Percentiles rank a stretch among this genome's conserved stretches.
These are phyloP conservation scores for Seiridium unicorne DNA, from an alignment of 2,329 filamentous ascomycete genomes.

Conservation along the genomic window DNA sequence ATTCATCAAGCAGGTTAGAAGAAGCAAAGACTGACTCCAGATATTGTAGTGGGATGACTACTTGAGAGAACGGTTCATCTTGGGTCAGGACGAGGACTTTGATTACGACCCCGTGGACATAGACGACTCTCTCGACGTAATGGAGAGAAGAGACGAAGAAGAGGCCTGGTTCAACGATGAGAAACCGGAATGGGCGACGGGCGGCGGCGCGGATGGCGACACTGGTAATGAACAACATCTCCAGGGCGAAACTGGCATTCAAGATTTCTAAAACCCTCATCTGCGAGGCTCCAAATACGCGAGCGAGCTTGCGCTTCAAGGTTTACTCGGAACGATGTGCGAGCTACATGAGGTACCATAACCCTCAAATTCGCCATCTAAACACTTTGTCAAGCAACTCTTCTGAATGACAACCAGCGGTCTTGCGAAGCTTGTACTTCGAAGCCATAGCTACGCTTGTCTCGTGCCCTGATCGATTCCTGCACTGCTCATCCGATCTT, in stretches of 20 bases:
- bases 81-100: conserved; percentile 74
- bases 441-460: no score
- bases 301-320: no score
- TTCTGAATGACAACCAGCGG: no score
- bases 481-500: no score
- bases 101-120: conserved; percentile 71
- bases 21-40: no score
- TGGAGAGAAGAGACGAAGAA: conserved; percentile 59
- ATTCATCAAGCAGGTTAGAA: no score
- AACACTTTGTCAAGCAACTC: no score
- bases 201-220: conserved; percentile 24
- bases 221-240: conserved; percentile 22
- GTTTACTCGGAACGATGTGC: background rate
- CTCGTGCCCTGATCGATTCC: no score
- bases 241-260: conserved; percentile 66
- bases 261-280: conserved; percentile 57
- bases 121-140: conserved; percentile 68
- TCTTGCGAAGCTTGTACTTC: no score
- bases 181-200: conserved; percentile 64
- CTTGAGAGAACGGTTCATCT: conserved; percentile 72
- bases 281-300: no score
- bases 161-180: conserved; percentile 81
- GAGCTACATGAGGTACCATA: no score
- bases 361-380: no score
- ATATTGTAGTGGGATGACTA: conserved; percentile 60